Evolutionary conservation across 2,329 filamentous ascomycete genomes (phyloP).

Genomic region (Claviceps maximensis): DNA sequence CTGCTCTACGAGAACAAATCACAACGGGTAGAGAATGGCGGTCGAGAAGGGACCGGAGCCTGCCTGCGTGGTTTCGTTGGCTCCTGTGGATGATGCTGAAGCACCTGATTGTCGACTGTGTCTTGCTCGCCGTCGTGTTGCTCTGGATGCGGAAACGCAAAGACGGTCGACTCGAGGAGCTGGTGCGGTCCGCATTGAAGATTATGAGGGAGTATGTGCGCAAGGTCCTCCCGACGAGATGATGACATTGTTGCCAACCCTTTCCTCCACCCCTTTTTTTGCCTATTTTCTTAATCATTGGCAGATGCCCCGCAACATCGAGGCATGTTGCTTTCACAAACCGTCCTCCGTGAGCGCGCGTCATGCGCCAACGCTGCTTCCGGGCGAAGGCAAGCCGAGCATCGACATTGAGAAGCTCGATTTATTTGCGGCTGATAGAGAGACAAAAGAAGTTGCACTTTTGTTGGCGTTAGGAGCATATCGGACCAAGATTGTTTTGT

Average conservation of each 20-base stretch:
- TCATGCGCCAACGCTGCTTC: not conserved
- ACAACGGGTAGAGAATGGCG: conserved; percentile 61
- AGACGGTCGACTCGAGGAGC: conserved; percentile 58
- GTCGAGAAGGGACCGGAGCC: conserved; percentile 47
- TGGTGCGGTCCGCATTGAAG: conserved; percentile 51
- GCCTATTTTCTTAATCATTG: not conserved
- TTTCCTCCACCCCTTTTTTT: too few relatives aligned
- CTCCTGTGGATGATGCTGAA: conserved; percentile 55
- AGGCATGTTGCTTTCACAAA: not conserved
- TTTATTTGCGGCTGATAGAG: not conserved
- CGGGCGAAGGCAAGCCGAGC: not conserved
- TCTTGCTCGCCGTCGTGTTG: conserved; percentile 51
- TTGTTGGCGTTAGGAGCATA: too few relatives aligned
- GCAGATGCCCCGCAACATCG: not conserved
- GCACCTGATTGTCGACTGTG: conserved; percentile 60
- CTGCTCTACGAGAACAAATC: conserved; percentile 83
- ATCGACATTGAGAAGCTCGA: not conserved
- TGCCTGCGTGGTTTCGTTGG: conserved; percentile 60
- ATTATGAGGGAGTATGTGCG: conserved; percentile 45
- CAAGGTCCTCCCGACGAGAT: conserved; percentile 44
- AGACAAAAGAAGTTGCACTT: not conserved
- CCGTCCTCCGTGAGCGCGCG: not conserved
- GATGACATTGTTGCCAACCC: conserved; percentile 6
- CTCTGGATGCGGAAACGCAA: conserved; percentile 61
- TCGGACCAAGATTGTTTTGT: too few relatives aligned